These are phyloP conservation scores for Microglena sp. DNA, from an alignment of 139 green algal species.

Conservation along the genomic window DNA sequence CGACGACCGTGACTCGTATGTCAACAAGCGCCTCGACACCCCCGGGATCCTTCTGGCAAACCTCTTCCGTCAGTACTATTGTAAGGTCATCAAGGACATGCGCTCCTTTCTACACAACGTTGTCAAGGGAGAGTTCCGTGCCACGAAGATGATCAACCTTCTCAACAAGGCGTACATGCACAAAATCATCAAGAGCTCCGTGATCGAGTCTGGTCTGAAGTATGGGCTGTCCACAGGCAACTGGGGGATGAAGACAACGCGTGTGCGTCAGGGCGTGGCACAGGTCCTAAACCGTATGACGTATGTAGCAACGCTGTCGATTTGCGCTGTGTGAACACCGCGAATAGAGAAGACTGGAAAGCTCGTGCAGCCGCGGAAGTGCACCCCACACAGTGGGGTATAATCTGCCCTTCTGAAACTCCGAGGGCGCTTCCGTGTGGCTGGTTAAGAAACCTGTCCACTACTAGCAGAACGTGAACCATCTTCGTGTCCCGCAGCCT, in stretches of 20 bases:
- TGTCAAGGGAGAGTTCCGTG: not conserved
- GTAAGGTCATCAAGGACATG: constrained; percentile 49
- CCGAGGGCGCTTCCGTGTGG: constrained; percentile 45
- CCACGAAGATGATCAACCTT: constrained; percentile 4
- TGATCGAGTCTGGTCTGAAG: constrained; percentile 49
- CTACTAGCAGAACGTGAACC: constrained; percentile 33
- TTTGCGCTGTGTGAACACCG: constrained; percentile 26
- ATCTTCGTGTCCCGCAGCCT: not conserved
- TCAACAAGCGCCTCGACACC: constrained; percentile 50
- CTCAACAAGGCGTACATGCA: constrained; percentile 26
- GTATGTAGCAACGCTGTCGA: constrained; percentile 45
- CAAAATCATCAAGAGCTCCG: constrained; percentile 42
- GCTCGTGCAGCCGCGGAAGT: constrained; percentile 42
- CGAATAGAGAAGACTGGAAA: constrained; percentile 32
- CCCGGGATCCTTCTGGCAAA: constrained; percentile 2
- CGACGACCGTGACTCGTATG: constrained; percentile 45
- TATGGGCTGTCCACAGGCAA: constrained; percentile 59
- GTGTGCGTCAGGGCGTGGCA: constrained; percentile 2
- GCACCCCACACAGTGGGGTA: constrained; percentile 50
- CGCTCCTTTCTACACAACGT: constrained; percentile 19
- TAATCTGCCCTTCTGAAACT: constrained; percentile 49
- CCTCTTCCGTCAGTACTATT: constrained; percentile 9
- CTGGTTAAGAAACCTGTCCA: constrained; percentile 60
- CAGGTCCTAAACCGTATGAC: constrained; percentile 49
- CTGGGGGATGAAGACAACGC: constrained; percentile 34